Base-by-base conservation (phyloP, 495 filamentous ascomycete species). In the Penicillium flavigenum region DNA sequence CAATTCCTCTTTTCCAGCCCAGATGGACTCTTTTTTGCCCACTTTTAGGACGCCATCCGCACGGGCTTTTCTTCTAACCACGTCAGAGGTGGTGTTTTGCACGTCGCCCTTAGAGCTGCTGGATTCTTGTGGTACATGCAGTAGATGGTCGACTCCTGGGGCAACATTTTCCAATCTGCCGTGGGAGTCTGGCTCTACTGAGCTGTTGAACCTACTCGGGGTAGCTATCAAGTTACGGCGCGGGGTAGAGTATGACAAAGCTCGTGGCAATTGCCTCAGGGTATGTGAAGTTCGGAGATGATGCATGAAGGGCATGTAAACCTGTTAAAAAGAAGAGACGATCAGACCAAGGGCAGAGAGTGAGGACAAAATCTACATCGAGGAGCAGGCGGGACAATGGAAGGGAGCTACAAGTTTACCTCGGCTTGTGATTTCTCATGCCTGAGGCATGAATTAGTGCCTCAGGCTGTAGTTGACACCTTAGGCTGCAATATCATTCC, bases 191-290 rank as follows among this genome's bases (percentile, higher is more conserved):
- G 22, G 24, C 38, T 52, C 22, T n/a, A 41, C 16, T 14, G 36
- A 5, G 11, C 36, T 36, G 50, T 42, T 42, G 24, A 41, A 17
- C 41, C 41, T 42, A 24, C 27, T 29, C 12, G 65, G 41, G 17
- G 56, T 46, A 27, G 38, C 36, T 27, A 26, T 31, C 5, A 65
- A 63, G 24, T 49, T 46, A 7, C 63, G 60, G 26, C 32, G 38
- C 16, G 52, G 58, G 42, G 36, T 53, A 20, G 27, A 19, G 36
- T 3, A 52, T 16, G 7, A 46, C 32, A 56, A 27, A 20, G 49
- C 47, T 16, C 57, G 55, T 39, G 60, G 20, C 26, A 63, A 19
- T 12, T 52, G 47, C 27, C 63, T 44, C 20, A 57, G 14, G 9
- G 51, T 22, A 43, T 32, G 14, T 42, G 57, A 26, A n/a, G 59